These are phyloP conservation scores for Colletotrichum theobromicola DNA, from an alignment of 2,329 filamentous ascomycete genomes.

Conservation along the genomic window DNA sequence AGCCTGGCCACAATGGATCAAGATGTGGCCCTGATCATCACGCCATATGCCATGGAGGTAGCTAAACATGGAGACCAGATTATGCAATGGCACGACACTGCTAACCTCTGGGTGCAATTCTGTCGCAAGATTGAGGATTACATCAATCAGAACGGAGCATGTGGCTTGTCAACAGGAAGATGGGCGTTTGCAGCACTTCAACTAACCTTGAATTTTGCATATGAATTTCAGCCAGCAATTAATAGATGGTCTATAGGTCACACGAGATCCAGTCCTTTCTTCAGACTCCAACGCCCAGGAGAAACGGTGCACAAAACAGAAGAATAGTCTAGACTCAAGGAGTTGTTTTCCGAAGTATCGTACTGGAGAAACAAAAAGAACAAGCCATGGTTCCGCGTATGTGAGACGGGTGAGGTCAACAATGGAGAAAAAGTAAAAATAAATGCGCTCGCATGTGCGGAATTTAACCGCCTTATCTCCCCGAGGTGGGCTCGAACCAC, in stretches of 20 bases:
- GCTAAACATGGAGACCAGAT: background rate
- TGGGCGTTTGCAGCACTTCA: background rate
- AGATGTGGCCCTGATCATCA: background rate
- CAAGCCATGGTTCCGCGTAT: too few relatives aligned
- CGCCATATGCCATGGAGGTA: background rate
- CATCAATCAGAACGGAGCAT: background rate
- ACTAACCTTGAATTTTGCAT: background rate
- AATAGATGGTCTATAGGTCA: too few relatives aligned
- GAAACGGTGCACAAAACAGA: background rate
- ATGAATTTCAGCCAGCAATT: background rate
- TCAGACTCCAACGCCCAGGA: too few relatives aligned
- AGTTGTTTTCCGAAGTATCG: too few relatives aligned
- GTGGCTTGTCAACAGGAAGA: fast-evolving
- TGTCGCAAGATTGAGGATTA: background rate
- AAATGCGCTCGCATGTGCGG: background rate
- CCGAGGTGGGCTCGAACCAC: conserved; percentile 22
- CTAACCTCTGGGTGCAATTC: background rate
- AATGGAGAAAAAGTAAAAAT: background rate
- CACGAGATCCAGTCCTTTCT: background rate
- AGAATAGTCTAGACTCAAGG: too few relatives aligned
- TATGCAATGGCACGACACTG: background rate
- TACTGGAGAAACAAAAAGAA: fast-evolving
- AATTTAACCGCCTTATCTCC: background rate
- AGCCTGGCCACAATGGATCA: background rate
- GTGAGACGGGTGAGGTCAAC: too few relatives aligned